phyloP scores from a whole-genome alignment of 371 early-diverging fungal species.

The Lichtheimia corymbifera region DNA sequence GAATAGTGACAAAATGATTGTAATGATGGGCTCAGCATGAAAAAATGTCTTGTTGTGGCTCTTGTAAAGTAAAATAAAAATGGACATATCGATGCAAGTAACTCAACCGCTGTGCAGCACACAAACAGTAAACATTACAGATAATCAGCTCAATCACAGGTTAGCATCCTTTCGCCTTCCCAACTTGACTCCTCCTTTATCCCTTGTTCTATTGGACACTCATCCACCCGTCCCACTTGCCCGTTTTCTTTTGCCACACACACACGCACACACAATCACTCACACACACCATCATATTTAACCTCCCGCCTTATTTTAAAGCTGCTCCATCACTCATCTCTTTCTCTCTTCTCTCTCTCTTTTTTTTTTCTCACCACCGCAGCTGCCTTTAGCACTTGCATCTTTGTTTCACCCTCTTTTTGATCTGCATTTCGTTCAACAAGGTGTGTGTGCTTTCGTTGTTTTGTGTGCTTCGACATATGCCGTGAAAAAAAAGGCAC shows the following conservation, averaged over 20 bases:
- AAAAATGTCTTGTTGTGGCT: neutral
- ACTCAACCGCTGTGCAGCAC: constrained; percentile 35
- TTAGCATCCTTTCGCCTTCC: constrained; percentile 6
- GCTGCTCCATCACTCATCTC: neutral
- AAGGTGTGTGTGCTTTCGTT: neutral
- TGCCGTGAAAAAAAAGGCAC: neutral
- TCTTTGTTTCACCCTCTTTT: neutral
- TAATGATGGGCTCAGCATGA: too few species aligned
- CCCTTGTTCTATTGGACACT: neutral
- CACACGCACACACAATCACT: neutral
- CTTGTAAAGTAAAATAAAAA: constrained; percentile 10
- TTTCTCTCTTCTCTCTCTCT: constrained; percentile 5
- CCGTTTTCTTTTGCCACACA: constrained; percentile 5
- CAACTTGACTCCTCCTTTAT: neutral
- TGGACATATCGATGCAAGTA: constrained; percentile 34
- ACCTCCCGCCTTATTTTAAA: constrained; percentile 14
- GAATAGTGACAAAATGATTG: too few species aligned
- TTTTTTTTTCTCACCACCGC: constrained; percentile 7
- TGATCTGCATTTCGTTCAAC: neutral
- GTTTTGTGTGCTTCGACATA: constrained; percentile 9
- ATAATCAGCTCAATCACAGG: constrained; percentile 11
- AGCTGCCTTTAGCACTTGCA: too few species aligned
- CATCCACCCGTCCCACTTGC: neutral
- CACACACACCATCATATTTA: too few species aligned
- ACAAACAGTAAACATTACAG: constrained; percentile 29